Conservation (phyloP, 2,329 filamentous ascomycete genomes). For the Colletotrichum noveboracense region DNA sequence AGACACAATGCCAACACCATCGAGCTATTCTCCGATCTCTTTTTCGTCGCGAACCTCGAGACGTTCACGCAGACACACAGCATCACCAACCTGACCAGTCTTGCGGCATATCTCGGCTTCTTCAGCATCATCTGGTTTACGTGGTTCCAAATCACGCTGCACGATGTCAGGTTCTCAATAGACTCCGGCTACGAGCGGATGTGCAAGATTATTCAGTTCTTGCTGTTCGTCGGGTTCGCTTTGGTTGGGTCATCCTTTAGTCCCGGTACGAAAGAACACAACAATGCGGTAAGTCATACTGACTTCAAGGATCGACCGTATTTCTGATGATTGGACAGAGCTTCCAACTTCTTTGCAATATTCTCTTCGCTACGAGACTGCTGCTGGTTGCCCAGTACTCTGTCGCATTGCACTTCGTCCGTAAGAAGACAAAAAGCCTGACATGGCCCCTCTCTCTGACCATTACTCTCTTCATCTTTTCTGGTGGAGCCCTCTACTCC, state of each 20-base stretch:
- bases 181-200: conserved; percentile 60
- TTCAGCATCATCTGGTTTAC: conserved; percentile 64
- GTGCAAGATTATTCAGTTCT: conserved; percentile 59
- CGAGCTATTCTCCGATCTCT: conserved; percentile 65
- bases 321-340: conserved; percentile 23
- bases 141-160: conserved; percentile 63
- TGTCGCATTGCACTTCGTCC: conserved; percentile 36
- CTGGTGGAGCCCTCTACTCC: conserved; percentile 31
- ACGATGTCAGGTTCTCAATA: conserved; percentile 61
- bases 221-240: conserved; percentile 60
- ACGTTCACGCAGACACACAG: conserved; percentile 61
- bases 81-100: conserved; percentile 48
- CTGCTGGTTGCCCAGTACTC: conserved; percentile 36
- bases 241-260: conserved; percentile 52
- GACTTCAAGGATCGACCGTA: background rate
- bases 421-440: conserved; percentile 28
- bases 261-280: conserved; percentile 40
- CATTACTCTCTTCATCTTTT: conserved; percentile 34
- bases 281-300: conserved; percentile 31
- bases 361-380: conserved; percentile 40
- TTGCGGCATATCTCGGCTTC: conserved; percentile 54
- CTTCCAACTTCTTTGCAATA: conserved; percentile 44
- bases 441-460: conserved; percentile 33
- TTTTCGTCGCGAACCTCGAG: conserved; percentile 65
- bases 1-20: conserved; percentile 53